Conservation (phyloP, 1,284 basidiomycete genomes). For the Ustilago tritici region DNA sequence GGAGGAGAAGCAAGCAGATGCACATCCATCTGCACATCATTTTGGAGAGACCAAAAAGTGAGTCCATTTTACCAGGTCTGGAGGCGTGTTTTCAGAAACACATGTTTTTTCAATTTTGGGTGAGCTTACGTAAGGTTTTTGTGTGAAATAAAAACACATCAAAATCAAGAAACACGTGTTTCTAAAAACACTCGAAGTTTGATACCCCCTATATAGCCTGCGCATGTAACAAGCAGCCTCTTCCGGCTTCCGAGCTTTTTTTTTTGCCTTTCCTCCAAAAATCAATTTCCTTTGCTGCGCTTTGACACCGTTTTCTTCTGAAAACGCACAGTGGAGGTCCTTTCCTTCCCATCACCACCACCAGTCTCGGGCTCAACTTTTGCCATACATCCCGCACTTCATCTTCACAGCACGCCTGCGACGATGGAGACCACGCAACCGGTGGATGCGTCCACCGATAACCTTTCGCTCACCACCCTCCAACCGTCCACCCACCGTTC, state of each 20-base stretch:
- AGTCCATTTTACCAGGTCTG: too few species aligned
- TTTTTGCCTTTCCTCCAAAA: background rate
- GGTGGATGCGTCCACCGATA: background rate
- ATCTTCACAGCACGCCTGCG: background rate
- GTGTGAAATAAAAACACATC: too few species aligned
- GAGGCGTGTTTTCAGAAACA: too few species aligned
- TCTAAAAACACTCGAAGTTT: too few species aligned
- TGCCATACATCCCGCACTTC: background rate
- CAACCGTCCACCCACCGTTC: slow-evolving; percentile 33
- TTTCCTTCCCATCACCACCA: slow-evolving; percentile 6
- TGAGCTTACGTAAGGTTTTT: too few species aligned
- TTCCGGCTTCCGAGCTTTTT: background rate
- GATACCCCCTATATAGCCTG: too few species aligned
- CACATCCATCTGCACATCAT: too few species aligned
- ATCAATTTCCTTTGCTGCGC: background rate
- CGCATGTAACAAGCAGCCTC: background rate
- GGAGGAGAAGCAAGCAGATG: background rate
- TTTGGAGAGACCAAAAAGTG: too few species aligned
- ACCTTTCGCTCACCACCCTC: slow-evolving; percentile 6
- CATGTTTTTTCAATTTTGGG: too few species aligned
- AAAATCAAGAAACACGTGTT: too few species aligned
- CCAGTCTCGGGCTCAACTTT: background rate
- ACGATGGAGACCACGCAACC: background rate
- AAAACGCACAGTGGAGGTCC: background rate
- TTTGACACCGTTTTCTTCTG: too few species aligned